Conservation (phyloP, 2,329 filamentous ascomycete species). For the Trichoderma citrinoviride region DNA sequence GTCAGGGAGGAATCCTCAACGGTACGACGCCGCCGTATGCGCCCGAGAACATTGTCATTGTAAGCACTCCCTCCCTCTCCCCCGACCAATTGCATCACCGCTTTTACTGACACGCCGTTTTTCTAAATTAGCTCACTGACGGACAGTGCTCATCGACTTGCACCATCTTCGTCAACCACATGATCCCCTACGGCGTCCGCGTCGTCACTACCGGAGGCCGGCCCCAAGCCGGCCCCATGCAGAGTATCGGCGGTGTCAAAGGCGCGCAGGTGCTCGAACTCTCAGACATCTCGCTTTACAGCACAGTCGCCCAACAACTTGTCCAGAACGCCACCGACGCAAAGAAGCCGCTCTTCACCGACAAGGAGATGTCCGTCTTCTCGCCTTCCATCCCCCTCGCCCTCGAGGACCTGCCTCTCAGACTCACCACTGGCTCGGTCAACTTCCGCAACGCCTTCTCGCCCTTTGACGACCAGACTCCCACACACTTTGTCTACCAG, state of each 20-base stretch:
- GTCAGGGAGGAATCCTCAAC: conserved; percentile 11
- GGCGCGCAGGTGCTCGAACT: conserved; percentile 44
- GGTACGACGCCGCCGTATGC: conserved; percentile 32
- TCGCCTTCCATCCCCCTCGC: background rate
- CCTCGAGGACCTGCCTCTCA: background rate
- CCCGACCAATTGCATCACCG: background rate
- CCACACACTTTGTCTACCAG: conserved; percentile 58
- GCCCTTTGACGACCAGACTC: conserved; percentile 34
- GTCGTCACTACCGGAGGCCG: conserved; percentile 59
- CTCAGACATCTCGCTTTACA: conserved; percentile 27
- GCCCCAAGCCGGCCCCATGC: conserved; percentile 49
- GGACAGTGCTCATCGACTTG: conserved; percentile 61
- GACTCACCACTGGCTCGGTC: background rate
- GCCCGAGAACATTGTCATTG: conserved; percentile 41
- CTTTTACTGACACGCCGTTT: background rate
- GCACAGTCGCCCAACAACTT: background rate
- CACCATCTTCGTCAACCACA: conserved; percentile 54
- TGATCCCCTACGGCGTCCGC: conserved; percentile 51
- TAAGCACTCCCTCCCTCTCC: conserved; percentile 32
- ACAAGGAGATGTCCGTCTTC: background rate
- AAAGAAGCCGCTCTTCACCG: conserved; percentile 5
- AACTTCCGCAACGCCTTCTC: conserved; percentile 32
- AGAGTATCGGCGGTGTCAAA: conserved; percentile 58
- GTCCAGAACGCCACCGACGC: background rate
- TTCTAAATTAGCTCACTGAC: conserved; percentile 36